Evolutionary conservation across 1,284 basidiomycete species (phyloP), one percentile per base, ranked within the genome.

Genomic region (Ceratorhiza oryzae-sativae): DNA sequence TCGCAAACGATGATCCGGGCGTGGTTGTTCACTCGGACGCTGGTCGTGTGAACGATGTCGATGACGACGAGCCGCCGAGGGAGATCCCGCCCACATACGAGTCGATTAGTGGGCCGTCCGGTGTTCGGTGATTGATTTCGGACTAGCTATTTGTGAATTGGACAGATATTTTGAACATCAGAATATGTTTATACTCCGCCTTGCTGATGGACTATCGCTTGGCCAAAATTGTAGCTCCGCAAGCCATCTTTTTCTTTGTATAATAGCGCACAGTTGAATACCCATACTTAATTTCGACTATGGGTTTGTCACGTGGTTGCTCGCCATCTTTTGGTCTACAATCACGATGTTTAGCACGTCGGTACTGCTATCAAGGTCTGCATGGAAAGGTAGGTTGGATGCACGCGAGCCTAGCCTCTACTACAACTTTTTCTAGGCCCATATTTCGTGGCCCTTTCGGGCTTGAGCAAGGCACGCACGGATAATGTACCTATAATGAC

Each of bases 401-500:
- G 20, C 20, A 20, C 41, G 51, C 36, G 18, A 34, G 53, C 71
- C 32, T 72, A 2, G 23, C 1, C 2, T 18, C 25, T 13, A 3
- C 15, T 18, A 23, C 25, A 51, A 71, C 25, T 25, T 51, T 53
- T n/a, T 55, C 2, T 77, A 97, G 96, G 96, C 5, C 96, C 96
- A 23, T 98, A 90, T 82, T 98, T 98, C 78, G 93, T 97, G 65
- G 88, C 95, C 15, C 98, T 98, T 81, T 94, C 95, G 8, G 94
- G 95, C 78, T 84, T 98, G 74, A 87, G 90, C 49, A 89, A 95
- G 70, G 92, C 96, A 2, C 82, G 95, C 71, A 85, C 89, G 76
- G 90, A 91, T 81, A 94, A 94, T 81, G 86, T 89, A 32, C 88
- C 95, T 0, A 96, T 99, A 79, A 88, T 89, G 77, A 99, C 97